Evolutionary conservation across 2,329 filamentous ascomycete genomes (phyloP), one percentile per base, ranked within the genome.

Genomic region (Monilinia laxa): DNA sequence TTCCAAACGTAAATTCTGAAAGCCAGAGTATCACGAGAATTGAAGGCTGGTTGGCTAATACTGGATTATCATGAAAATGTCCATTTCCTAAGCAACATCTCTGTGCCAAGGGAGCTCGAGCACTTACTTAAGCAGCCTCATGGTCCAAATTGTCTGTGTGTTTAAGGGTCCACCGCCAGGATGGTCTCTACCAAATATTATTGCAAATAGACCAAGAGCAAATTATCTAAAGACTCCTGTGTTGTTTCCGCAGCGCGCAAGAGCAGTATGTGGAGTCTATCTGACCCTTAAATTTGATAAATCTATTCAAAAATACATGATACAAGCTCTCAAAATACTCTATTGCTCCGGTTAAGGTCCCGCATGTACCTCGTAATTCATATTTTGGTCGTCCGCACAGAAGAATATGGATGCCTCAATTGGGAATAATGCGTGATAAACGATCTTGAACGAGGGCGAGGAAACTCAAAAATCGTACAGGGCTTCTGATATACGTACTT

Each of bases 101-200:
- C 45, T 14, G 45, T 12, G 58, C 16, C 14, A 38, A 38, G 4
- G 45, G 28, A 51, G 12, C n/a, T 52, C 58, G 45, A 62, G 31
- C 58, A 62, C 58, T 35, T 47, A 60, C 42, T 51, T 28, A 28
- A 60, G 35, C 16, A n/a, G 18, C 58, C 45, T 51, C 58, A 31
- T 38, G 23, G 28, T n/a, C n/a, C 14, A 12, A 25, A 51, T 23
- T 5, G 47, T 62, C 58, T 62, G 58, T 62, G 58, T 51, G 47
- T 25, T 25, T 62, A 38, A 40, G 58, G 58, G 45, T 40, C 58
- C 20, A 38, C 58, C 58, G 28, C n/a, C 23, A n/a, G 12, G 45
- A 35, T 51, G 49, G 35, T 60, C 28, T 60, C 28, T 60, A n/a
- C 57, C 42, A 49, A 11, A 38, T 25, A 62, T 25, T 18, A 12